Base-by-base conservation (phyloP, 2,329 filamentous ascomycete genomes). In the Arthroderma sp. region DNA sequence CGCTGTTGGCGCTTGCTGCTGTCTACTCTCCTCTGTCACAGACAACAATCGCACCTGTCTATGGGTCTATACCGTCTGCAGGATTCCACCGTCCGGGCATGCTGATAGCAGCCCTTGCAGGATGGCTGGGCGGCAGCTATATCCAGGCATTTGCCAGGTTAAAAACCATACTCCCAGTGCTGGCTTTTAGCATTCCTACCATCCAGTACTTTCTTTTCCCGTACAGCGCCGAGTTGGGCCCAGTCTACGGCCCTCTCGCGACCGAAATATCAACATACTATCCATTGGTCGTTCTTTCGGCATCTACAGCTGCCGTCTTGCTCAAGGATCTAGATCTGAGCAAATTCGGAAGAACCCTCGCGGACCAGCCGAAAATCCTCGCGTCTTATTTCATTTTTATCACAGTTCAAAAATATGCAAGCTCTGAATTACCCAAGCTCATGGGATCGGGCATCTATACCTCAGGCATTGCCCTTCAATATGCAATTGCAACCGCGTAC, bases 21-120 rank as follows among this genome's bases (percentile, higher is more conserved):
- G 56, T 60, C 31, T 68, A 61, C 48, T 66, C 67, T 4, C 60
- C 61, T 30, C 53, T 68, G 27, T 68, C 66, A 31, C 78, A 86
- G 58, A 71, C 87, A 50, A 80, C 77, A 34, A 71, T 96, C 31
- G 84, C 86, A 15, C 91, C 91, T 1, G 83, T 93, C 7, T 96
- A 93, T 63, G 91, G 91, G 43, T 79, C 81, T 10, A 84, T 94
- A 33, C 84, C 89, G 1, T 72, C 86, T 1, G 74, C 77, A 1
- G 70, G 82, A 52, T 83, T 81, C 61, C 89, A 95, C 60, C 66
- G 72, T 42, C 74, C 75, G 58, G 72, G 79, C 48, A 68, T 86
- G 50, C 78, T 78, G 54, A 67, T 75, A 3, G 79, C 77, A 29
- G 77, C 79, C 49, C 80, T 87, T 50, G 62, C 79, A 10, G 86